These are phyloP conservation scores for Aspergillus olivimuriae DNA, from an alignment of 495 filamentous ascomycete genomes.

Conservation along the genomic window DNA sequence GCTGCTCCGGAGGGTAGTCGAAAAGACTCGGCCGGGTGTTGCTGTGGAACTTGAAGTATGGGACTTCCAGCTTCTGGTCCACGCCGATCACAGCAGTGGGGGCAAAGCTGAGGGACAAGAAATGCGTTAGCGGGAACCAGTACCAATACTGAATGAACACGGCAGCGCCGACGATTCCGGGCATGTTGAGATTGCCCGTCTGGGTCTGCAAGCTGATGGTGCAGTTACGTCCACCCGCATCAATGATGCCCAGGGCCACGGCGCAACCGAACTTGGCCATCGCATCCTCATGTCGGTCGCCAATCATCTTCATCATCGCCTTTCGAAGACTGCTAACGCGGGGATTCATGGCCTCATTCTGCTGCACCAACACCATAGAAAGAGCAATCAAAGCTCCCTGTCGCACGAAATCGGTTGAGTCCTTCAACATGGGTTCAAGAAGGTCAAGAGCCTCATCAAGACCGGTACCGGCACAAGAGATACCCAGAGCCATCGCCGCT, in stretches of 20 bases:
- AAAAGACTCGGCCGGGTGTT: constrained; percentile 92
- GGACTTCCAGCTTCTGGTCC: constrained; percentile 87
- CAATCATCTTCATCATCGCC: constrained; percentile 81
- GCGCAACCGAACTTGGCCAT: constrained; percentile 99
- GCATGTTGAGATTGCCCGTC: constrained; percentile 96
- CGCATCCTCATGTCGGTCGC: constrained; percentile 95
- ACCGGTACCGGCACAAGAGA: constrained; percentile 95
- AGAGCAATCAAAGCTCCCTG: constrained; percentile 94
- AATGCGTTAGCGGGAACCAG: constrained; percentile 99
- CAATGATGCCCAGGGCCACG: constrained; percentile 91
- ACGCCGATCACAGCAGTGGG: constrained; percentile 93
- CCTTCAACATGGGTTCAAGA: constrained; percentile 98
- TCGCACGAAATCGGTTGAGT: constrained; percentile 96
- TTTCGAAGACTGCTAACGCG: constrained; percentile 78
- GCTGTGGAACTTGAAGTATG: constrained; percentile 94
- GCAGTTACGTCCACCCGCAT: constrained; percentile 97
- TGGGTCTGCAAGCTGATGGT: constrained; percentile 96
- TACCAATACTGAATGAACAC: constrained; percentile 99
- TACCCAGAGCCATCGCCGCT: constrained; percentile 96
- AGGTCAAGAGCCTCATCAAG: constrained; percentile 95
- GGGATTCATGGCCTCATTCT: constrained; percentile 93
- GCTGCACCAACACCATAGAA: constrained; percentile 96
- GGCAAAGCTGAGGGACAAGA: constrained; percentile 87
- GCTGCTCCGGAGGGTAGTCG: constrained; percentile 94
- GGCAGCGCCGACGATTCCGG: constrained; percentile 93